phyloP scores from a whole-genome alignment of 2,329 filamentous ascomycete species.

The Colletotrichum tofieldiae region DNA sequence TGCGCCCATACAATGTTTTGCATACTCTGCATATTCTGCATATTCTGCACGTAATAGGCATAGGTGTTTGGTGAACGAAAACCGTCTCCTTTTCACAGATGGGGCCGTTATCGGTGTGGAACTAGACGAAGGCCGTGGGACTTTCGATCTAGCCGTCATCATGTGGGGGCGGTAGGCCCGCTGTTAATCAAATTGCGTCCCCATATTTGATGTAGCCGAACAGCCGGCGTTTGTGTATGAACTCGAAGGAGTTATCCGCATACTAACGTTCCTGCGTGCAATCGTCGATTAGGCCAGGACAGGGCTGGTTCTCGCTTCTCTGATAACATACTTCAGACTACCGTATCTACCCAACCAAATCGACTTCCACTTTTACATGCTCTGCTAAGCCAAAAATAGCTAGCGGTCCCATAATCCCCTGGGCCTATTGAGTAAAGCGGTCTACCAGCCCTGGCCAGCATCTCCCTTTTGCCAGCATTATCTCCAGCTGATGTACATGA shows the following conservation, averaged over 20 bases:
- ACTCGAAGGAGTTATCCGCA: background rate
- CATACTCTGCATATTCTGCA: background rate
- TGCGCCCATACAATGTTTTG: background rate
- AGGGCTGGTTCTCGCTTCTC: background rate
- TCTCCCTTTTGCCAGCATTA: no score
- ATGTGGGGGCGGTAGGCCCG: background rate
- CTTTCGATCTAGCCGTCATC: background rate
- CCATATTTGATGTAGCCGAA: background rate
- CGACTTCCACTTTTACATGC: no score
- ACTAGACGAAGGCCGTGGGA: background rate
- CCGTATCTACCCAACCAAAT: no score
- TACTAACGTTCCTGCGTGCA: background rate
- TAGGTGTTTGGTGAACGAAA: background rate
- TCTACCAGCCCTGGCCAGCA: no score
- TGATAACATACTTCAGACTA: background rate
- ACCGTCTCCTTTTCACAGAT: background rate
- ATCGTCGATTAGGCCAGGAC: no score
- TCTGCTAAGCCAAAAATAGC: no score
- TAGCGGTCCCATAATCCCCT: no score
- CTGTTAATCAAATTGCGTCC: background rate
- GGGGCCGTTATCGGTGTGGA: background rate
- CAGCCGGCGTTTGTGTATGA: background rate
- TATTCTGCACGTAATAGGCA: background rate
- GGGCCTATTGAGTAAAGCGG: no score
- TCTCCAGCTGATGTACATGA: no score